phyloP scores from a whole-genome alignment of 257 asterid genomes.

The Solanum habrochaites region DNA sequence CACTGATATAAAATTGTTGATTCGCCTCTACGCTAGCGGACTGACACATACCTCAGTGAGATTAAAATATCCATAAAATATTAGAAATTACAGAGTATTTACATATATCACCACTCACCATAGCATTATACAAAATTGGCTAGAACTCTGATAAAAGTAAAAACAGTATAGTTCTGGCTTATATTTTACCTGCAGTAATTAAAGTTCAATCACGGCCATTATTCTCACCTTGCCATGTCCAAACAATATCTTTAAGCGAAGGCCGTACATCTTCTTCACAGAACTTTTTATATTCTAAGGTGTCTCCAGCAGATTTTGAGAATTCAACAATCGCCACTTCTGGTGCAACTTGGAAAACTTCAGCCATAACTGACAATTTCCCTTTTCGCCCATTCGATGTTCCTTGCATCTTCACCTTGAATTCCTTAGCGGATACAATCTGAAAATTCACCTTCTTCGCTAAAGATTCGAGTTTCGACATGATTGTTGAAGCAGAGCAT shows the following conservation, averaged over 20 bases:
- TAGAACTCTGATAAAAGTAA: background rate
- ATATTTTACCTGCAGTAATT: background rate
- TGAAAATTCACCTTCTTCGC: constrained; percentile 48
- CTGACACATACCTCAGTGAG: background rate
- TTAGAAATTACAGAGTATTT: background rate
- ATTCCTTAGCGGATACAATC: constrained; percentile 35
- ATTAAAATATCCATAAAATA: background rate
- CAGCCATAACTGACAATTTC: constrained; percentile 45
- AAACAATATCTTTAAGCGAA: constrained; percentile 73
- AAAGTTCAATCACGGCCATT: constrained; percentile 5
- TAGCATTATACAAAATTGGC: background rate
- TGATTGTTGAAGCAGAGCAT: constrained; percentile 34
- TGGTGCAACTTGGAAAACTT: constrained; percentile 75
- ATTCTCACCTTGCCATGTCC: constrained; percentile 96
- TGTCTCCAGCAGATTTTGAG: constrained; percentile 69
- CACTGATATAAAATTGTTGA: background rate
- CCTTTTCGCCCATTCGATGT: constrained; percentile 63
- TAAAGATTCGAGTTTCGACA: constrained; percentile 42
- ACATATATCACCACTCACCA: background rate
- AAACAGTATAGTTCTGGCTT: background rate
- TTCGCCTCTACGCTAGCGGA: background rate
- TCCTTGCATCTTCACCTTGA: constrained; percentile 58
- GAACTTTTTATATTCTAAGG: constrained; percentile 63
- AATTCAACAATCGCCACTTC: constrained; percentile 77
- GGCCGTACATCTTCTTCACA: constrained; percentile 74